phyloP scores from a whole-genome alignment of 331 rosid genomes.

The Acacia pycnantha region DNA sequence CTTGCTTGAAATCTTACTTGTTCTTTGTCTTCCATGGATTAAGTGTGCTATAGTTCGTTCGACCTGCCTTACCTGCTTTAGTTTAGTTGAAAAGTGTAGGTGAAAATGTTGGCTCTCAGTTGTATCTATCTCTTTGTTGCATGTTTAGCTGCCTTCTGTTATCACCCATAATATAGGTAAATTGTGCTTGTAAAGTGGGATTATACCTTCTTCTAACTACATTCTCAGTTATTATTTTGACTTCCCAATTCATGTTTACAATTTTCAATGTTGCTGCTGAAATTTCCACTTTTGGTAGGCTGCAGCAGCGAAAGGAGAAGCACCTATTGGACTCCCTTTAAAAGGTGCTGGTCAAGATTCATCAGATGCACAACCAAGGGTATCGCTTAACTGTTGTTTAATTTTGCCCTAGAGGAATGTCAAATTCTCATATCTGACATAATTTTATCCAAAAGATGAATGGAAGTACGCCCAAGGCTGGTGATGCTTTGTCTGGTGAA shows the following conservation, averaged over 20 bases:
- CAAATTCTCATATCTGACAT: conserved; percentile 23
- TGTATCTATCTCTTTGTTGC: not conserved
- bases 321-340: conserved; percentile 96
- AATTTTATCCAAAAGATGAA: conserved; percentile 49
- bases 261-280: conserved; percentile 4
- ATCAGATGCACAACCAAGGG: conserved; percentile 74
- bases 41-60: not conserved
- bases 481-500: conserved; percentile 98
- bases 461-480: conserved; percentile 74
- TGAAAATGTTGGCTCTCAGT: not conserved
- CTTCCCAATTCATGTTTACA: conserved; percentile 7
- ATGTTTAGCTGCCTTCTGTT: too few species aligned
- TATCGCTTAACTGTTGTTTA: conserved; percentile 29
- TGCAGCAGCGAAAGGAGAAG: conserved; percentile 97
- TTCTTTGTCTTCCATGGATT: not conserved
- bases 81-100: not conserved
- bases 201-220: not conserved
- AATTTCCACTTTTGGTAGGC: conserved; percentile 59
- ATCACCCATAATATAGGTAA: not conserved
- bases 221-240: not conserved
- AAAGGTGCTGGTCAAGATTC: conserved; percentile 99
- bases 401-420: conserved; percentile 18
- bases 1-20: not conserved
- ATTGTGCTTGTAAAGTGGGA: not conserved
- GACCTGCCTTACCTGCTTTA: not conserved